Evolutionary conservation across 139 green algal genomes (phyloP).

Genomic region (Chlorella sp.): DNA sequence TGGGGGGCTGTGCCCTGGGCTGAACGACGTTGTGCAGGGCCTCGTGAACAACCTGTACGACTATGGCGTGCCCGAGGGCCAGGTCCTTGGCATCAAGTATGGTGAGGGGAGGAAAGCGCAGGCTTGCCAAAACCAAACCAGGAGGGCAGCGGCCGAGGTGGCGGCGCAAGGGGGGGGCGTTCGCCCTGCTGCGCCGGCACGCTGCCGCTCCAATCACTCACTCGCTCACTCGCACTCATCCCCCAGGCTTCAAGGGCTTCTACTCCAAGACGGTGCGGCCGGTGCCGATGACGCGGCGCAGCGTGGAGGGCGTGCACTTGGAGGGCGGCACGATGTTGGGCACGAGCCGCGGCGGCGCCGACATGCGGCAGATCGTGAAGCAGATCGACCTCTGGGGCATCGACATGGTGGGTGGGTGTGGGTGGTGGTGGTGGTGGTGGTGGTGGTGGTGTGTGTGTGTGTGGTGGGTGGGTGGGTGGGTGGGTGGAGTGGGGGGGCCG

Average conservation of each 20-base stretch:
- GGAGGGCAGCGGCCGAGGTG: too few species aligned
- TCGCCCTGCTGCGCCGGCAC: too few species aligned
- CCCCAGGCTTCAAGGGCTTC: constrained; percentile 83
- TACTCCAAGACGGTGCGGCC: constrained; percentile 71
- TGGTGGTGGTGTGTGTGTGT: neutral
- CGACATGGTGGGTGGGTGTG: constrained; percentile 95
- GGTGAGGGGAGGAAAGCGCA: too few species aligned
- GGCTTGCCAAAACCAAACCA: too few species aligned
- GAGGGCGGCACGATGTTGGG: constrained; percentile 96
- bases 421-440: constrained; percentile 8
- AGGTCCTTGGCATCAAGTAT: constrained; percentile 94
- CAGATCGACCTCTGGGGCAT: constrained; percentile 92
- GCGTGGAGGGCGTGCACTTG: constrained; percentile 93
- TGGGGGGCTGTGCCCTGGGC: constrained; percentile 93
- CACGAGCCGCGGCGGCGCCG: constrained; percentile 84
- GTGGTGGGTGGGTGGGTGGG: neutral
- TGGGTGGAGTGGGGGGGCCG: too few species aligned
- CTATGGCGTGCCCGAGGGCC: constrained; percentile 86
- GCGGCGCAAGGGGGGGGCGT: too few species aligned
- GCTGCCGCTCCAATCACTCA: too few species aligned
- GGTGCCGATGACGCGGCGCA: constrained; percentile 74
- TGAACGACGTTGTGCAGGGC: constrained; percentile 95
- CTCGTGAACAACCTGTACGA: constrained; percentile 86
- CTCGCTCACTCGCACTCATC: too few species aligned
- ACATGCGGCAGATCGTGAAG: constrained; percentile 95